Base-by-base conservation (phyloP, 208 protist species). In the Leishmania braziliensis region DNA sequence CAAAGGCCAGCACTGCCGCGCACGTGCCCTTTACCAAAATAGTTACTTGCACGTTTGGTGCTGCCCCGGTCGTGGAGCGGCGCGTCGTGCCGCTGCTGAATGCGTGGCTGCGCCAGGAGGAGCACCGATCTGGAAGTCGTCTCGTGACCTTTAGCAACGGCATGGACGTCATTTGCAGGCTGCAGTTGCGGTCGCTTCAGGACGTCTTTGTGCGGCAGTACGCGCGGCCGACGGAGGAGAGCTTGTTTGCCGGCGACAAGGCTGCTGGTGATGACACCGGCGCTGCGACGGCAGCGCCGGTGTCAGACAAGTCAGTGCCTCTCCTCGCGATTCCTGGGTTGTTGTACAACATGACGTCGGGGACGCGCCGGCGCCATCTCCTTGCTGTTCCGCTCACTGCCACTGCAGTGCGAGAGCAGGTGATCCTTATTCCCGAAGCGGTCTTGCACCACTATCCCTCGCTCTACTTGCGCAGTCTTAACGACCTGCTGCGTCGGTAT, bases 31-130 rank as follows among this genome's bases (percentile, higher is more conserved):
- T 93, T 82, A 26, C 68, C 1, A 66, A 65, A 36, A 86, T 90
- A 16, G 79, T 86, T 50, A 95, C 91, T 0, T 81, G 90, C 69
- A 87, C 87, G 26, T 89, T 95, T 70, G 90, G 88, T 5, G 84
- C 90, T 9, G 89, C 92, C 1, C 93, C 93, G 0, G 84, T 90
- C 46, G 69, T 97, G 9, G 93, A 97, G 78, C 79, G 76, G 75
- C 50, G 54, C 1, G 87, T 81, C 39, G 53, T 89, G 33, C 48
- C 80, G 2, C 50, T 68, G 53, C 36, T 87, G 56, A 89, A 88
- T 75, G 58, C 46, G 18, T 84, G 80, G 75, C 54, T 86, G 50
- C 70, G 20, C 12, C 60, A 73, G 36, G 88, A 86, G 66, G 85
- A 87, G 82, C 43, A 56, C 43, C 80, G 81, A 63, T 75, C 69